Base-by-base conservation (phyloP, 2,329 filamentous ascomycete genomes). In the Trichoderma sp. region DNA sequence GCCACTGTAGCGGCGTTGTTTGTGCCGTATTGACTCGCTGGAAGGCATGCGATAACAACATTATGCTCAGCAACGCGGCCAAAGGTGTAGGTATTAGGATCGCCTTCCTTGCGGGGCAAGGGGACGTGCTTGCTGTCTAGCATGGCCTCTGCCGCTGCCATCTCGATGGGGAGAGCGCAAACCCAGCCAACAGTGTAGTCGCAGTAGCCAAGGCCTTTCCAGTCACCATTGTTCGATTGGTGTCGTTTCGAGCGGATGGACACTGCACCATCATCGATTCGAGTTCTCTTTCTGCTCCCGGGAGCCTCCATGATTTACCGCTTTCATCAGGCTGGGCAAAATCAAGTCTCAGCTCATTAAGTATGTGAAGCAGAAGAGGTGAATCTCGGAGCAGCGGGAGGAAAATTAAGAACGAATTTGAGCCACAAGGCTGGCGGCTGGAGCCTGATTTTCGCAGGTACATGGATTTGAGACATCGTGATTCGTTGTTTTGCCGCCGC, bases 1-100 rank as follows among this genome's bases (percentile, higher is more conserved):
- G 81, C 83, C 2, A 85, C 81, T 0, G 60, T 73, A 8, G 82
- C 77, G 7, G 84, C 83, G 11, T 82, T 80, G 16, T 63, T 76
- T 16, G 71, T 81, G 4, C 83, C 83, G 50, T 81, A 81, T 38
- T 73, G 50, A 33, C 50, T 14, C 21, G 50, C 11, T 35, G 71
- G 71, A 18, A 74, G 63, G 35, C 62, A 74, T 45, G 71, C 56
- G 27, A 73, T 45, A 21, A 73, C 71, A 27, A 73, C 68, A 63
- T 72, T 53, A 53, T 53, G 45, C 45, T 6, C 45, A 53, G 2
- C 45, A 53, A 53, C 2, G 45, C 45, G 4, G n/a, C 45, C 45
- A 12, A 53, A 53, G n/a, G 45, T 53, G 45, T 53, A 53, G 4
- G 45, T 53, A 53, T 53, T 53, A n/a, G 3, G 4, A 53, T 53